phyloP scores from a whole-genome alignment of 73 alveolate species.

The Uronychia binucleata region DNA sequence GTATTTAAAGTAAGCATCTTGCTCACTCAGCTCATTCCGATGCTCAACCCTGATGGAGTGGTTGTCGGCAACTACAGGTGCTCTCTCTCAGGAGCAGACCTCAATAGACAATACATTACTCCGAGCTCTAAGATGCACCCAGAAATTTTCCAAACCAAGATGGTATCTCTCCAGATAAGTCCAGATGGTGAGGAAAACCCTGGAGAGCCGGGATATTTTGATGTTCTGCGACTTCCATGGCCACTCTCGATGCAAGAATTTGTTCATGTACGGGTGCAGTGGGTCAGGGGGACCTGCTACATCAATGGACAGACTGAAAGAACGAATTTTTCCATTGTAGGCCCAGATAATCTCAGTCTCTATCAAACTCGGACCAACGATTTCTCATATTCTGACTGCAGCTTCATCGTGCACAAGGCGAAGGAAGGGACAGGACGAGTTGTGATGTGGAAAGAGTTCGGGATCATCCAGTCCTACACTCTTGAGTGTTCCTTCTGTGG shows the following conservation, averaged over 20 bases:
- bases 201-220: constrained; percentile 61
- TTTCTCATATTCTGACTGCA: constrained; percentile 40
- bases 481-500: constrained; percentile 38
- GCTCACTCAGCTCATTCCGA: constrained; percentile 62
- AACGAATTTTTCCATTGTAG: constrained; percentile 58
- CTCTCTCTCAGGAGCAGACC: constrained; percentile 71
- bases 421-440: constrained; percentile 44
- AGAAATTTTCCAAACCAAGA: constrained; percentile 22
- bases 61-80: constrained; percentile 79
- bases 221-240: constrained; percentile 87
- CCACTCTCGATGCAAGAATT: constrained; percentile 57
- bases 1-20: constrained; percentile 73
- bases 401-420: constrained; percentile 25
- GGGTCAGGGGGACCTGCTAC: constrained; percentile 35
- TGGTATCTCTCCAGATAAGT: constrained; percentile 46
- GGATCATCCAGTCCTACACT: constrained; percentile 11
- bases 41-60: constrained; percentile 90
- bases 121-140: constrained; percentile 42
- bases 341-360: constrained; percentile 12
- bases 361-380: neutral
- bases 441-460: constrained; percentile 47
- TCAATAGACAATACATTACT: constrained; percentile 70
- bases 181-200: constrained; percentile 67
- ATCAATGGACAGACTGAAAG: constrained; percentile 60
- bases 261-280: constrained; percentile 66